phyloP scores from a whole-genome alignment of 2,329 filamentous ascomycete genomes.

The Ophiocordyceps camponoti-floridani region DNA sequence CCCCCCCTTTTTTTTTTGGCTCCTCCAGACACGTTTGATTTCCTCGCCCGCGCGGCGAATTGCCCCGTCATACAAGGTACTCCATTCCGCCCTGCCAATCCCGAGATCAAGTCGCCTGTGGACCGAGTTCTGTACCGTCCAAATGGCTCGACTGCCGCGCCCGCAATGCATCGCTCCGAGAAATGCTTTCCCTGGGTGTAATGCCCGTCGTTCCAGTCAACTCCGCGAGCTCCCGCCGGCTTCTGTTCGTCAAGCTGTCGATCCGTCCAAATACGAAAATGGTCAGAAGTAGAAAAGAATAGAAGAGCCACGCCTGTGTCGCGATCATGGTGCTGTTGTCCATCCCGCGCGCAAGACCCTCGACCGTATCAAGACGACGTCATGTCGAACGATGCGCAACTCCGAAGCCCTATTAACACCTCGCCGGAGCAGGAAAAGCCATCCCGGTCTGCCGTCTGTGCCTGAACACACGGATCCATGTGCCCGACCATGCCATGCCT shows the following conservation, averaged over 20 bases:
- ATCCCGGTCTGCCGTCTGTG: constrained; percentile 4
- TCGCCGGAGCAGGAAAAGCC: constrained; percentile 4
- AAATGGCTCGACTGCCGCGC: not conserved
- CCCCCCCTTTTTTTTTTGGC: not conserved
- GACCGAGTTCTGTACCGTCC: not conserved
- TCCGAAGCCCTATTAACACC: constrained; percentile 4
- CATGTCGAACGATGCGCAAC: constrained; percentile 5
- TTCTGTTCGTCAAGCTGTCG: not conserved
- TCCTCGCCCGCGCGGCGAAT: not conserved
- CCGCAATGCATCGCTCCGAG: constrained; percentile 1
- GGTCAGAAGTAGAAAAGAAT: not conserved
- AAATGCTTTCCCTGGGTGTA: constrained; percentile 1
- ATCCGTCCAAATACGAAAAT: not conserved
- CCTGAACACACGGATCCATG: constrained; percentile 2
- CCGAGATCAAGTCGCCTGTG: not conserved
- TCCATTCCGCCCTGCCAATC: not conserved
- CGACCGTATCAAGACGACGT: constrained; percentile 2
- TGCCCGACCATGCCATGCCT: constrained; percentile 3
- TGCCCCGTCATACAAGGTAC: not conserved
- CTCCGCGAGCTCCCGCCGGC: not conserved
- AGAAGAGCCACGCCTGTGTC: not conserved
- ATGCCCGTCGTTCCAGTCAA: not conserved
- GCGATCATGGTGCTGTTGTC: not conserved
- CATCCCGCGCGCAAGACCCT: not conserved
- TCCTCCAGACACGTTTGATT: not conserved